Evolutionary conservation across 345 rosid species (phyloP).

Genomic region (Cardiospermum halicacabum): DNA sequence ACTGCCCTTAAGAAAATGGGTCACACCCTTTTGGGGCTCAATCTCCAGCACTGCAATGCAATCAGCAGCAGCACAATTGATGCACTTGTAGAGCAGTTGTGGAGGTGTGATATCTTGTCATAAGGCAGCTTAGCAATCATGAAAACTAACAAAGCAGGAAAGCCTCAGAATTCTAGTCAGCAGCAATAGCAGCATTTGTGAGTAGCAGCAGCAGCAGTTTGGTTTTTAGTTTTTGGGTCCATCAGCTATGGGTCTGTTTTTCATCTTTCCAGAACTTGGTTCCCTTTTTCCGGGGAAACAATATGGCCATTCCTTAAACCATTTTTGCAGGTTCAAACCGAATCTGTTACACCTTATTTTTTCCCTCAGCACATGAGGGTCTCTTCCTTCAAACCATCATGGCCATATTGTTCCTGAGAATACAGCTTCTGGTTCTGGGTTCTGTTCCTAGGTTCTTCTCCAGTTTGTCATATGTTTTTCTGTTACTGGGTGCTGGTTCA

Average conservation of each 20-base stretch:
- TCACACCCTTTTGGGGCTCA: conserved; percentile 64
- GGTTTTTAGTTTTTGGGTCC: conserved; percentile 73
- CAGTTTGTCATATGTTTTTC: conserved; percentile 13
- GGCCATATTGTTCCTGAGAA: conserved; percentile 47
- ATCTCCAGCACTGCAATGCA: conserved; percentile 72
- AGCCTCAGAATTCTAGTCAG: conserved; percentile 20
- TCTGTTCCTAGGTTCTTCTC: conserved; percentile 22
- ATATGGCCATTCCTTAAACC: conserved; percentile 30
- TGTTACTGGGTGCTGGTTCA: conserved; percentile 33
- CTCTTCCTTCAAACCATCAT: conserved; percentile 18
- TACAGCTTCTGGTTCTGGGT: conserved; percentile 39
- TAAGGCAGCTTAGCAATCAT: conserved; percentile 25
- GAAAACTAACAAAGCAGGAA: neutral
- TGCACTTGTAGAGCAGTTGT: conserved; percentile 56
- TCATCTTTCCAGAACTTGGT: conserved; percentile 24
- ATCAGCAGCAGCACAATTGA: conserved; percentile 49
- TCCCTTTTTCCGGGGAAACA: conserved; percentile 57
- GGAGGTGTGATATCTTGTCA: conserved; percentile 83
- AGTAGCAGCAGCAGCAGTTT: conserved; percentile 29
- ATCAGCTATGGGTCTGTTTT: conserved; percentile 57
- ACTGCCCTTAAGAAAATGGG: conserved; percentile 52
- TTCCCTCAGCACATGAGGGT: conserved; percentile 16
- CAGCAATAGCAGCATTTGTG: too few relatives aligned
- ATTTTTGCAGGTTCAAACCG: conserved; percentile 53
- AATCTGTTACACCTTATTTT: conserved; percentile 45